These are phyloP conservation scores for Combretum micranthum DNA, from an alignment of 345 rosid species.

Conservation along the genomic window DNA sequence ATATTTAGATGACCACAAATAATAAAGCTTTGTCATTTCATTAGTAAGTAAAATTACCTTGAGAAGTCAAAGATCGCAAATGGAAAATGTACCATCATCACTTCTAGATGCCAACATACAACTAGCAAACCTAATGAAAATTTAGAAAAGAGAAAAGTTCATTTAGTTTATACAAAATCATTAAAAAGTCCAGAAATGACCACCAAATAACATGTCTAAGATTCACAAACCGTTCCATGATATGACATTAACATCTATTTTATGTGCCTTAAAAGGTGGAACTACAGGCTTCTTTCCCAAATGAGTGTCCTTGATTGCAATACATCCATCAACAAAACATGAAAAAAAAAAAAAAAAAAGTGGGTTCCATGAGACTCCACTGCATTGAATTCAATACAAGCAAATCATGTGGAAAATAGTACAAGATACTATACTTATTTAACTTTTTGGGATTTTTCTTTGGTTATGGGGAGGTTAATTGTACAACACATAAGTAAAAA, in stretches of 20 bases:
- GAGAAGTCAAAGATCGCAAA: constrained; percentile 77
- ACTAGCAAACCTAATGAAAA: constrained; percentile 63
- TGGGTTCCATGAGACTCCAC: constrained; percentile 93
- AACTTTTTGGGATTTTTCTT: too few species aligned
- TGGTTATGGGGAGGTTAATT: too few species aligned
- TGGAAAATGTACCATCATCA: constrained; percentile 92
- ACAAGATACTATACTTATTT: too few species aligned
- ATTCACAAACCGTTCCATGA: constrained; percentile 84
- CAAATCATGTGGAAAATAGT: background rate
- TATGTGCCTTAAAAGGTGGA: constrained; percentile 67
- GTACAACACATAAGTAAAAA: too few species aligned
- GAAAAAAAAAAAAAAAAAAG: constrained; percentile 81
- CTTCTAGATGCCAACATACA: constrained; percentile 94
- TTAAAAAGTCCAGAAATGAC: too few species aligned
- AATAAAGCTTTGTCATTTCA: background rate
- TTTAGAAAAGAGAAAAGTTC: constrained; percentile 6
- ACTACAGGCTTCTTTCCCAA: constrained; percentile 55
- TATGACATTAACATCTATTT: constrained; percentile 90
- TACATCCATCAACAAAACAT: constrained; percentile 69
- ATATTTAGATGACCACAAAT: too few species aligned
- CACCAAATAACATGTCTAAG: too few species aligned
- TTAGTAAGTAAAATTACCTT: constrained; percentile 23
- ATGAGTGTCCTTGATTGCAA: constrained; percentile 89
- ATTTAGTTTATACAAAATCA: too few species aligned
- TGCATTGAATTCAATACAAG: constrained; percentile 22